phyloP scores from a whole-genome alignment of 2,329 filamentous ascomycete genomes.

The Hymenoscyphus repandus region DNA sequence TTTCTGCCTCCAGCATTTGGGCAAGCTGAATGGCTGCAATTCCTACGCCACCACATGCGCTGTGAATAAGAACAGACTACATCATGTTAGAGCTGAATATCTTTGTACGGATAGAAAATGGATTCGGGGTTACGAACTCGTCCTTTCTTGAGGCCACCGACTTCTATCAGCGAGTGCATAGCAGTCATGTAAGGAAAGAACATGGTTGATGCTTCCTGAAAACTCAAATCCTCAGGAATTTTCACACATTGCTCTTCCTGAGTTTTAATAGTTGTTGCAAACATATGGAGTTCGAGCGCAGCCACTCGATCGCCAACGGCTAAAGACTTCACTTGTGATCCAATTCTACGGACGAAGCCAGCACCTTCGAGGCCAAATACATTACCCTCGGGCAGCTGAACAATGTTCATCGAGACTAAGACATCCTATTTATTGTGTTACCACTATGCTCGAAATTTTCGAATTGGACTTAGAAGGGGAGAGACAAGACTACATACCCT shows the following conservation, averaged over 20 bases:
- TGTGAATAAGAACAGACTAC: constrained; percentile 27
- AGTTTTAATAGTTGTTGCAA: background rate
- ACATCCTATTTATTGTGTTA: constrained; percentile 24
- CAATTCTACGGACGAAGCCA: constrained; percentile 26
- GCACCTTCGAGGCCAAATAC: constrained; percentile 13
- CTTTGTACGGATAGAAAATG: background rate
- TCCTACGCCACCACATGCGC: constrained; percentile 29
- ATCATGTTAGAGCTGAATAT: background rate
- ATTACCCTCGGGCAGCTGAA: constrained; percentile 8
- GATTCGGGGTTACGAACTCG: background rate
- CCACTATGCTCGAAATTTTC: constrained; percentile 5
- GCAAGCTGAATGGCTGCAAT: constrained; percentile 30
- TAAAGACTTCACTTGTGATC: constrained; percentile 20
- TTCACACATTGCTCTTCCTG: constrained; percentile 27
- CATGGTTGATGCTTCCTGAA: constrained; percentile 37
- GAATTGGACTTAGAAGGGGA: background rate
- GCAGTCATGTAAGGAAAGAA: constrained; percentile 4
- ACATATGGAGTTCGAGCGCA: constrained; percentile 29
- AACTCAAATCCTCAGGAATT: constrained; percentile 38
- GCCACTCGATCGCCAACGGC: constrained; percentile 25
- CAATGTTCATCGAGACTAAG: constrained; percentile 20
- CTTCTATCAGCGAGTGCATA: constrained; percentile 1
- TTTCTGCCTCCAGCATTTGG: constrained; percentile 25
- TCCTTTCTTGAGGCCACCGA: constrained; percentile 3
- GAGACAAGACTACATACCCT: constrained; percentile 12